These are phyloP conservation scores for Solanum infundibuliforme DNA, from an alignment of 257 asterid genomes.

Conservation along the genomic window DNA sequence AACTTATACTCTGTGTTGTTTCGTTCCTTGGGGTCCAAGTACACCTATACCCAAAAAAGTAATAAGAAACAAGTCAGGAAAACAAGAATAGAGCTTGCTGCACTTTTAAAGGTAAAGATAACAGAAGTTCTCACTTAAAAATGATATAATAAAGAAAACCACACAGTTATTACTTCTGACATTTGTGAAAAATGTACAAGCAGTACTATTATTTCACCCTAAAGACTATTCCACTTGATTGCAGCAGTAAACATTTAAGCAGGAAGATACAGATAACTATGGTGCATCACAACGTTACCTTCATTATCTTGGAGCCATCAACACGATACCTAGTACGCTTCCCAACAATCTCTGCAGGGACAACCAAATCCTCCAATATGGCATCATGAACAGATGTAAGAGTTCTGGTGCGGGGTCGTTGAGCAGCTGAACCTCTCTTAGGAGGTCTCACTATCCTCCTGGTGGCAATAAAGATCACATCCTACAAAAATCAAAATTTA, in stretches of 20 bases:
- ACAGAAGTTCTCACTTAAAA: background rate
- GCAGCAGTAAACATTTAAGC: background rate
- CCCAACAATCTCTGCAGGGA: slow-evolving; percentile 67
- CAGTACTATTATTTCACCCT: background rate
- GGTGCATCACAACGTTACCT: slow-evolving; percentile 18
- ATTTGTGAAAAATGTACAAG: background rate
- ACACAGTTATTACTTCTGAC: background rate
- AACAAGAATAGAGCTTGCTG: background rate
- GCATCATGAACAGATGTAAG: slow-evolving; percentile 77
- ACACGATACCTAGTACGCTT: slow-evolving; percentile 51
- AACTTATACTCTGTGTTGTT: slow-evolving; percentile 14
- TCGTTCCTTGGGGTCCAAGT: slow-evolving; percentile 5
- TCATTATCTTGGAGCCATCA: slow-evolving; percentile 70
- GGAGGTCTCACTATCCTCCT: slow-evolving; percentile 27
- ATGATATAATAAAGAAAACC: background rate
- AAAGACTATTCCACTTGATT: background rate
- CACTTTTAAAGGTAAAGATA: background rate
- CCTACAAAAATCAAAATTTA: background rate
- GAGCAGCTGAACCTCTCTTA: slow-evolving; percentile 67
- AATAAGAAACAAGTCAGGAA: background rate
- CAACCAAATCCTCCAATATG: slow-evolving; percentile 58
- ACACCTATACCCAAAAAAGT: background rate
- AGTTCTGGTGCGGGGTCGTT: slow-evolving; percentile 59
- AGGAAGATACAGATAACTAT: background rate
- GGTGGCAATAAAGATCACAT: slow-evolving; percentile 20